phyloP scores from a whole-genome alignment of 2,329 filamentous ascomycete genomes.

The Fusarium compactum region DNA sequence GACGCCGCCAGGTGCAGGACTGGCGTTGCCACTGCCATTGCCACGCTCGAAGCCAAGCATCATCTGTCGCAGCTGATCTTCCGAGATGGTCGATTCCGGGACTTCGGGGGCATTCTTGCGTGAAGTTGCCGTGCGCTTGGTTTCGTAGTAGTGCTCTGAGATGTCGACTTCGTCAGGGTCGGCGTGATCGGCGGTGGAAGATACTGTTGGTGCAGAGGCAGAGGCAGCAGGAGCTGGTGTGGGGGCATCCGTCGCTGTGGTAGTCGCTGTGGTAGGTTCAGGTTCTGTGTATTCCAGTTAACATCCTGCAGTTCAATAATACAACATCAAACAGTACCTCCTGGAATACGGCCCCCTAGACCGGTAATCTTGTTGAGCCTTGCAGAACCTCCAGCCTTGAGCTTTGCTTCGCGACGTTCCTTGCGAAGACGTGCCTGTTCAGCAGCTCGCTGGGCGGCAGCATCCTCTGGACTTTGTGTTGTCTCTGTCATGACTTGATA shows the following conservation, averaged over 20 bases:
- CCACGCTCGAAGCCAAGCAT: conserved; percentile 67
- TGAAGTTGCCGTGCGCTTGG: conserved; percentile 55
- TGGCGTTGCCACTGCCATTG: conserved; percentile 40
- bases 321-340: conserved; percentile 44
- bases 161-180: conserved; percentile 85
- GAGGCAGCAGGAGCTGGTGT: conserved; percentile 52
- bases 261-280: conserved; percentile 24
- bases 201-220: conserved; percentile 48
- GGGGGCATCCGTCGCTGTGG: conserved; percentile 43
- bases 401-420: conserved; percentile 83
- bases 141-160: conserved; percentile 77
- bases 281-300: conserved; percentile 11
- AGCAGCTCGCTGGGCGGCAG: conserved; percentile 64
- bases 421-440: conserved; percentile 81
- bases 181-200: conserved; percentile 56
- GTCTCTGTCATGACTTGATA: conserved; percentile 55
- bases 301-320: neutral
- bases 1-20: conserved; percentile 37
- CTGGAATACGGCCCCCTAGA: conserved; percentile 62
- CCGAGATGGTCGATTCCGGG: conserved; percentile 56
- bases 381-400: conserved; percentile 76
- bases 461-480: conserved; percentile 55
- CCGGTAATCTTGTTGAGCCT: conserved; percentile 82
- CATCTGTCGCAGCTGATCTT: conserved; percentile 73
- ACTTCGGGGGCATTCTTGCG: conserved; percentile 47